Conservation (phyloP, 1,284 basidiomycete genomes). For the Papiliotrema fonsecae region DNA sequence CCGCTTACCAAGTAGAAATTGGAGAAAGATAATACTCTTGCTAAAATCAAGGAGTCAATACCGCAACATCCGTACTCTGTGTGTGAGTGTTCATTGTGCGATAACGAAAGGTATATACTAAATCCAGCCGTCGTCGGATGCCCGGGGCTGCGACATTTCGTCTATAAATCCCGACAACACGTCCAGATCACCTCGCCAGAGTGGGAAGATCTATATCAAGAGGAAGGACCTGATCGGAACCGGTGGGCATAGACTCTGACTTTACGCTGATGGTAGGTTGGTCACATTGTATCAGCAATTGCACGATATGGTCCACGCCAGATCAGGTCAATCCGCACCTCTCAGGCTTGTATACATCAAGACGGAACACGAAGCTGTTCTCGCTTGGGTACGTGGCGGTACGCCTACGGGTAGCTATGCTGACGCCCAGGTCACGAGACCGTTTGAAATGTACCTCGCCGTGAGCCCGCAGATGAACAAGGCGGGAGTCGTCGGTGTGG, state of each 20-base stretch:
- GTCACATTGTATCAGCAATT: conserved; percentile 77
- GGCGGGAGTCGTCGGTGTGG: conserved; percentile 74
- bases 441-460: conserved; percentile 85
- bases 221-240: conserved; percentile 46
- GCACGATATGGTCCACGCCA: conserved; percentile 78
- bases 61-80: conserved; percentile 43
- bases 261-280: conserved; percentile 52
- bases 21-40: conserved; percentile 57
- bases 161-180: conserved; percentile 83
- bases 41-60: conserved; percentile 32
- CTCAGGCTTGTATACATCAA: conserved; percentile 78
- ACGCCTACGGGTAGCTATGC: neutral
- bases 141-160: conserved; percentile 84
- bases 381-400: conserved; percentile 56
- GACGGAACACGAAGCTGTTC: conserved; percentile 77
- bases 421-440: conserved; percentile 69
- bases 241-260: conserved; percentile 19
- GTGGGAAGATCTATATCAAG: conserved; percentile 74
- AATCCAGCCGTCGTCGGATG: conserved; percentile 61
- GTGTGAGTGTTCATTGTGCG: conserved; percentile 22
- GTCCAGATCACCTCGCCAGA: conserved; percentile 81
- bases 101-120: neutral
- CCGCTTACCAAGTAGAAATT: conserved; percentile 53
- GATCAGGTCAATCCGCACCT: conserved; percentile 65
- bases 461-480: conserved; percentile 79